Percentiles rank a stretch among this genome's conserved stretches.
phyloP scores from a whole-genome alignment of 1,284 basidiomycete genomes.

The Ganoderma lucidum region DNA sequence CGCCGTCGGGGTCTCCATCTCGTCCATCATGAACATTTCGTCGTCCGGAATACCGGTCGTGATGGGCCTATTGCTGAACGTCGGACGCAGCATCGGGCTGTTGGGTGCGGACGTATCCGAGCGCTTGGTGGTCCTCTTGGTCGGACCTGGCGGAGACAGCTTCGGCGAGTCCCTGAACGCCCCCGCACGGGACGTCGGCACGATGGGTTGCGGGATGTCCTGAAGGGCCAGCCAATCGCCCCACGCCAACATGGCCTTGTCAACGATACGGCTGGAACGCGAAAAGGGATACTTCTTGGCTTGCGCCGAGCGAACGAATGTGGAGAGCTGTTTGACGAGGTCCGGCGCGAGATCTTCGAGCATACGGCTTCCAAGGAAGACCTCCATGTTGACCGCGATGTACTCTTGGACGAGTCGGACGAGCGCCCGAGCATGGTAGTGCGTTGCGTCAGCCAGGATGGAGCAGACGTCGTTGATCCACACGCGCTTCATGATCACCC shows the following conservation, averaged over 20 bases:
- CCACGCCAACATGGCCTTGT: slow-evolving; percentile 70
- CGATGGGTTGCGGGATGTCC: slow-evolving; percentile 80
- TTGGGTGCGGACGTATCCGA: slow-evolving; percentile 35
- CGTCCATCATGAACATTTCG: slow-evolving; percentile 75
- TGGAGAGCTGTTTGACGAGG: slow-evolving; percentile 75
- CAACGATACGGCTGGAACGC: slow-evolving; percentile 64
- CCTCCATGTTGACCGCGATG: slow-evolving; percentile 87
- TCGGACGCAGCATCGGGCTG: slow-evolving; percentile 45
- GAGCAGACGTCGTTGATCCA: slow-evolving; percentile 84
- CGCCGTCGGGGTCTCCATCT: slow-evolving; percentile 45
- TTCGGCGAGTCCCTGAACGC: slow-evolving; percentile 53
- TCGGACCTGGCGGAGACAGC: slow-evolving; percentile 52
- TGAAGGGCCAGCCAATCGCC: slow-evolving; percentile 82
- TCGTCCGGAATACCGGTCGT: slow-evolving; percentile 45
- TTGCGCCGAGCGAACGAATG: slow-evolving; percentile 71
- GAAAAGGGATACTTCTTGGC: slow-evolving; percentile 71
- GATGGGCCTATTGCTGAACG: slow-evolving; percentile 32
- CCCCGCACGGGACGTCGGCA: slow-evolving; percentile 47
- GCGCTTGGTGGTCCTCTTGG: slow-evolving; percentile 37
- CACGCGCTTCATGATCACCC: slow-evolving; percentile 74
- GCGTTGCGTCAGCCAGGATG: slow-evolving; percentile 84
- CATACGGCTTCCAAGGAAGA: slow-evolving; percentile 83
- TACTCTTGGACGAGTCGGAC: slow-evolving; percentile 83
- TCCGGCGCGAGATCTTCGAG: slow-evolving; percentile 79
- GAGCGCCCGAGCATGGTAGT: slow-evolving; percentile 80